Conservation (phyloP, 495 filamentous ascomycete species). For the Hypoxylon trugodes region DNA sequence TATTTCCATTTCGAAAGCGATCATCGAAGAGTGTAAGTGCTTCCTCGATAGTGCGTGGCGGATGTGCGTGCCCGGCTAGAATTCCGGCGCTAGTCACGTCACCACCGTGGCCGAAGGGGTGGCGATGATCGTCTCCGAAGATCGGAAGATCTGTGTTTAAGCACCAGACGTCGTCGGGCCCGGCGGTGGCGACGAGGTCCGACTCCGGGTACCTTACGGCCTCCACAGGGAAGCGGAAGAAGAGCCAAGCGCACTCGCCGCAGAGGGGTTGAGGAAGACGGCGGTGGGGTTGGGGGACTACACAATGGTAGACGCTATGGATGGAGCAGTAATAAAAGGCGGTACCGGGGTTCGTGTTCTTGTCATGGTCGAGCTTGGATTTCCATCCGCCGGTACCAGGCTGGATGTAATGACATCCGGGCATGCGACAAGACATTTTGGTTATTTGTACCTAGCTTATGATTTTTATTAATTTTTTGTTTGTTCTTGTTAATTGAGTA, state of each 20-base stretch:
- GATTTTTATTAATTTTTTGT: neutral
- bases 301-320: conserved; percentile 32
- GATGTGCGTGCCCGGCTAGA: neutral
- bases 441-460: neutral
- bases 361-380: conserved; percentile 33
- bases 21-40: conserved; percentile 7
- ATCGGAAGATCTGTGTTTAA: too few relatives aligned
- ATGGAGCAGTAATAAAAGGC: conserved; percentile 37
- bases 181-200: conserved; percentile 13
- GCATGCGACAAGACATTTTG: conserved; percentile 32
- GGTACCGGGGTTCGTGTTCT: conserved; percentile 19
- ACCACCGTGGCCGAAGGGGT: neutral
- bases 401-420: conserved; percentile 19
- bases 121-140: neutral
- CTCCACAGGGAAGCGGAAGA: conserved; percentile 31
- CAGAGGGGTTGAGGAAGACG: conserved; percentile 29
- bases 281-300: conserved; percentile 17
- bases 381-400: conserved; percentile 22
- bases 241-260: conserved; percentile 38
- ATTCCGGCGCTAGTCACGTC: neutral
- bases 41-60: conserved; percentile 10
- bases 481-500: neutral
- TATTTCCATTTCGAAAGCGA: neutral
- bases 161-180: neutral
- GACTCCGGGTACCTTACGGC: conserved; percentile 22